phyloP scores from a whole-genome alignment of 257 asterid genomes.

The Phtheirospermum japonicum region DNA sequence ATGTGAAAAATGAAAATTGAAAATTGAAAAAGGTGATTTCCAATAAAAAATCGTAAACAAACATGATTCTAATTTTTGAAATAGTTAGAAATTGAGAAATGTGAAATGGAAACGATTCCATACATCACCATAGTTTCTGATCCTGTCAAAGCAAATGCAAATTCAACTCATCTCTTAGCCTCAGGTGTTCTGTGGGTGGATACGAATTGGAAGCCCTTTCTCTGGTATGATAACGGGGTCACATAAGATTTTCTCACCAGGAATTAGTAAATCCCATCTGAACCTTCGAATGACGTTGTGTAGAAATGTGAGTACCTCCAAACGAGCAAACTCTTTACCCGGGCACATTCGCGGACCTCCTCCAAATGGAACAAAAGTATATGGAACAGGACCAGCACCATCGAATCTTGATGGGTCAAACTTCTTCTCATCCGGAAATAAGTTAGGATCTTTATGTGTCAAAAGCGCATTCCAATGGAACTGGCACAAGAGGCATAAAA shows the following conservation, averaged over 20 bases:
- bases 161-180: too few relatives aligned
- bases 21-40: too few relatives aligned
- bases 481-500: constrained; percentile 27
- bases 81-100: too few relatives aligned
- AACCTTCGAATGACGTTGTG: constrained; percentile 35
- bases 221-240: constrained; percentile 37
- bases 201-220: constrained; percentile 38
- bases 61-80: too few relatives aligned
- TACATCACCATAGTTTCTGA: too few relatives aligned
- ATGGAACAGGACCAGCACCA: constrained; percentile 59
- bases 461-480: constrained; percentile 53
- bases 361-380: constrained; percentile 60
- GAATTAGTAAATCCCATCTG: constrained; percentile 35
- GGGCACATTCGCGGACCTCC: constrained; percentile 74
- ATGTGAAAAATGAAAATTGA: too few relatives aligned
- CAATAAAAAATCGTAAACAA: too few relatives aligned
- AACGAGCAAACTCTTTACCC: constrained; percentile 47
- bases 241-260: constrained; percentile 37
- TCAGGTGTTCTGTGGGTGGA: constrained; percentile 29
- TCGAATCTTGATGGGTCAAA: constrained; percentile 70
- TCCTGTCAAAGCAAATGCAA: too few relatives aligned
- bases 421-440: constrained; percentile 23
- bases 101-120: too few relatives aligned
- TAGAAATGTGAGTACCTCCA: constrained; percentile 40
- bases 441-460: constrained; percentile 48